Base-by-base conservation (phyloP, 2,329 filamentous ascomycete genomes). In the Colletotrichum falcatum region DNA sequence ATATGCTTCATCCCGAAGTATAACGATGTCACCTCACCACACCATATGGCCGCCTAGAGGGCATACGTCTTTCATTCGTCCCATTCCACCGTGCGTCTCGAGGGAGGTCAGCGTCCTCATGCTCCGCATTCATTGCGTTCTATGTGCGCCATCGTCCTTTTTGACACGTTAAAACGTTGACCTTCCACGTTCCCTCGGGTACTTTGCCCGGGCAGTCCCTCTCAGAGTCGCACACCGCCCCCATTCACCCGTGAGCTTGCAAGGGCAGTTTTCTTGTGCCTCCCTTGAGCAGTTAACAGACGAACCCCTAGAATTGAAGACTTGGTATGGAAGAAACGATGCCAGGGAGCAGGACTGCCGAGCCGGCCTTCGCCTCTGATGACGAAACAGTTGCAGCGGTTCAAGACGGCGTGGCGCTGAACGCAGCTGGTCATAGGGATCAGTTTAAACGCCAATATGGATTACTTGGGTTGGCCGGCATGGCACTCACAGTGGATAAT, bases 371-470 rank as follows among this genome's bases (percentile, higher is more conserved):
- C 14, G 23, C 35, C n/a, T 65, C 66, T 6, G 77, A 79, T 53
- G 73, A 79, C 51, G 79, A 83, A 61, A 80, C 76, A 0, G 73
- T 81, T 18, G 77, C 75, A 37, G 78, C 76, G 11, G 73, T 81
- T 30, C 76, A 80, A 49, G 74, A 78, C 51, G 83, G 84, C 14
- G 78, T 83, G 39, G 76, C 84, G n/a, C 77, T 91, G 76, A 92
- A 92, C 75, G 88, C 88, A 1, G 89, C 89, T 2, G 89, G 90
- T 7, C 89, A 91, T 77, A 83, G 81, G 71, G 89, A 91, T 77
- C 89, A 91, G 77, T 79, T 92, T 46, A 85, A 87, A 67, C 84
- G 89, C 20, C 90, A 91, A 75, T 91, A 91, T 77, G 85, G 87
- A 44, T 80, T 91, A 11, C 74, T 90, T 56, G 87, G 85, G 61